These are phyloP conservation scores for Dothideomycetes sp. DNA, from an alignment of 2,329 filamentous ascomycete genomes.

Conservation along the genomic window DNA sequence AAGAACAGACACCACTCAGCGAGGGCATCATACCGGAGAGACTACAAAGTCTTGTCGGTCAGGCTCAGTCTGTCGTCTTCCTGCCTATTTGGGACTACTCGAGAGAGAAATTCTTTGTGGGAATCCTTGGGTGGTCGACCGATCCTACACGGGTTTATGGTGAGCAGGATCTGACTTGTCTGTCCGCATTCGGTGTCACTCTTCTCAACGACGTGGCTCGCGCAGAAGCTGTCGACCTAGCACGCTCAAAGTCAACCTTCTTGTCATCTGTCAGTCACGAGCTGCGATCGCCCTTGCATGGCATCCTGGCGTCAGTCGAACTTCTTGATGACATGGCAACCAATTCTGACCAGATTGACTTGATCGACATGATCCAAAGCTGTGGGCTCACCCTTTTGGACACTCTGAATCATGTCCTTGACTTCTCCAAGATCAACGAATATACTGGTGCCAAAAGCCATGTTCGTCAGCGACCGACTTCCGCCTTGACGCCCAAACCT, in stretches of 20 bases:
- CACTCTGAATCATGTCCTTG: slow-evolving; percentile 22
- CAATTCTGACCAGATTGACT: slow-evolving; percentile 27
- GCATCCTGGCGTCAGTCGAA: slow-evolving; percentile 25
- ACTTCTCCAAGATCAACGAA: slow-evolving; percentile 16
- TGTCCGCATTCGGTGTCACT: slow-evolving; percentile 42
- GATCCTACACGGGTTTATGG: slow-evolving; percentile 28
- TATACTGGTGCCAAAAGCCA: slow-evolving; percentile 1
- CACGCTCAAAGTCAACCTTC: slow-evolving; percentile 31
- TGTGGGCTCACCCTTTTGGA: slow-evolving; percentile 39
- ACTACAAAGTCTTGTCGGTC: background rate
- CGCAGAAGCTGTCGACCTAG: slow-evolving; percentile 39
- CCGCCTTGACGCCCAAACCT: no score
- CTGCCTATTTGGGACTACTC: slow-evolving; percentile 41
- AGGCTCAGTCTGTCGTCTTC: slow-evolving; percentile 38
- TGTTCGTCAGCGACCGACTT: background rate
- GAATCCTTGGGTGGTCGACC: slow-evolving; percentile 34
- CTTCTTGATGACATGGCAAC: slow-evolving; percentile 34
- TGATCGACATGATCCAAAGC: slow-evolving; percentile 36
- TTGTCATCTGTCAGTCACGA: slow-evolving; percentile 35
- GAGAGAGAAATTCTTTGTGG: slow-evolving; percentile 36
- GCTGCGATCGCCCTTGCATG: slow-evolving; percentile 22
- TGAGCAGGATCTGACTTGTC: slow-evolving; percentile 6
- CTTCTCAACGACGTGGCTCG: slow-evolving; percentile 50
- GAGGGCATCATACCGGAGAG: background rate
- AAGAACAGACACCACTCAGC: no score